These are phyloP conservation scores for Toxicodendron radicans DNA, from an alignment of 345 rosid species.

Conservation along the genomic window DNA sequence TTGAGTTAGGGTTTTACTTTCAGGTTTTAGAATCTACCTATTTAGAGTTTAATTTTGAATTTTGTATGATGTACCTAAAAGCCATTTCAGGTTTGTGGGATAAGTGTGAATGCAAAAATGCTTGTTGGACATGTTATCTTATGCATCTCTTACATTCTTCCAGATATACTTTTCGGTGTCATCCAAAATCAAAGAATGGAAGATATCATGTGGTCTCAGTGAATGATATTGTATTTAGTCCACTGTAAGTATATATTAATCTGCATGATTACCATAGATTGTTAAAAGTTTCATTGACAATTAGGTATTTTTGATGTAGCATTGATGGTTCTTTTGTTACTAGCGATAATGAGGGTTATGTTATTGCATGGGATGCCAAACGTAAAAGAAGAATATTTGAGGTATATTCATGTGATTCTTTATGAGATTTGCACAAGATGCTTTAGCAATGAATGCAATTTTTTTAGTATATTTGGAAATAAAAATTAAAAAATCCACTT, in stretches of 20 bases:
- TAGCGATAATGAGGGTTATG: slow-evolving; percentile 76
- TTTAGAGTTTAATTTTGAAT: neutral
- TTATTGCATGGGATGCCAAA: slow-evolving; percentile 65
- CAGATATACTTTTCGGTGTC: slow-evolving; percentile 78
- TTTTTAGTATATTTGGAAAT: neutral
- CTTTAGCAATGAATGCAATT: neutral
- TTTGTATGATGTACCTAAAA: neutral
- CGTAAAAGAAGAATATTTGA: slow-evolving; percentile 66
- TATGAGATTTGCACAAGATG: neutral
- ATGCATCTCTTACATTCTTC: slow-evolving; percentile 18
- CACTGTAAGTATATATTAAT: slow-evolving; percentile 45
- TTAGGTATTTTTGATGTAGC: slow-evolving; percentile 36
- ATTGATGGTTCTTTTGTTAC: slow-evolving; percentile 58
- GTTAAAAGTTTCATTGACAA: slow-evolving; percentile 20
- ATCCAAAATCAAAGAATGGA: slow-evolving; percentile 68
- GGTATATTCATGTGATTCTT: slow-evolving; percentile 33
- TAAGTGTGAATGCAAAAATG: neutral
- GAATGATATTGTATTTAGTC: slow-evolving; percentile 68
- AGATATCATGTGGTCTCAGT: slow-evolving; percentile 53
- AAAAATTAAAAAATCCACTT: neutral
- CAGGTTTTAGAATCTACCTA: neutral
- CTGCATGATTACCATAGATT: slow-evolving; percentile 15
- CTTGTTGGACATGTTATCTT: neutral
- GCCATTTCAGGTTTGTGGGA: neutral
- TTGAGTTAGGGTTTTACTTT: neutral